These are phyloP conservation scores for Ettlia oleoabundans DNA, from an alignment of 139 green algal species.

Conservation along the genomic window DNA sequence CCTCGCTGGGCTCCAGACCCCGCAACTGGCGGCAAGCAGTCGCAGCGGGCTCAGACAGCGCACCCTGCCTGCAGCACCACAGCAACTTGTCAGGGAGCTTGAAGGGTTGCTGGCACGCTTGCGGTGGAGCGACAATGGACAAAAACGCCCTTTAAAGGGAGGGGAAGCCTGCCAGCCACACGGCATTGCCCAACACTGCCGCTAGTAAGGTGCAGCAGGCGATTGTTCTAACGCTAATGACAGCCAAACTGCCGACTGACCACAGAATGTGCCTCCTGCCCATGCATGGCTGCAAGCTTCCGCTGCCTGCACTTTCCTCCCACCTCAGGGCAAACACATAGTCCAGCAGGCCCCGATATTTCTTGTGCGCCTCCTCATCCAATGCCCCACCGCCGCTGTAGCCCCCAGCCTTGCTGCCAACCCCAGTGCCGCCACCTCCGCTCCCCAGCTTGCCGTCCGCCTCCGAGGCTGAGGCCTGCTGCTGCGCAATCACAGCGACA, in stretches of 20 bases:
- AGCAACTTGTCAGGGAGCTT: not conserved
- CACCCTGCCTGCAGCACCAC: conserved; percentile 2
- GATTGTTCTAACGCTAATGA: not conserved
- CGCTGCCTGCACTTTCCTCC: not conserved
- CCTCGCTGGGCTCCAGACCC: conserved; percentile 8
- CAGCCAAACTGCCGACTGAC: not conserved
- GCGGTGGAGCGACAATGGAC: not conserved
- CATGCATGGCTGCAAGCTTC: not conserved
- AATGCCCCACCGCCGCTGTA: not conserved
- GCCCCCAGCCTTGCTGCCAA: not conserved
- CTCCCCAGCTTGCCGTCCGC: not conserved
- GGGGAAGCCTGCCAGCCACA: not conserved
- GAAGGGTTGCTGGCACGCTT: not conserved
- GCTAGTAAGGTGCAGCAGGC: not conserved
- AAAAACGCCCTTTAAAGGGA: not conserved
- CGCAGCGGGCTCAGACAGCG: not conserved
- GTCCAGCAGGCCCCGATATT: not conserved
- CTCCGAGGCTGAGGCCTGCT: too few species aligned
- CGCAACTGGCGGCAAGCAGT: conserved; percentile 29
- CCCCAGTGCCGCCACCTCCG: not conserved
- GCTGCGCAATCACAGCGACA: not conserved
- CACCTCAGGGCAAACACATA: conserved; percentile 10
- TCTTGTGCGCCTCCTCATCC: not conserved
- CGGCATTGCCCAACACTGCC: not conserved
- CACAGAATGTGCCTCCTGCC: not conserved